These are phyloP conservation scores for Thuidium tamariscinum DNA, from an alignment of 225 moss, liverwort and hornwort species.

Conservation along the genomic window DNA sequence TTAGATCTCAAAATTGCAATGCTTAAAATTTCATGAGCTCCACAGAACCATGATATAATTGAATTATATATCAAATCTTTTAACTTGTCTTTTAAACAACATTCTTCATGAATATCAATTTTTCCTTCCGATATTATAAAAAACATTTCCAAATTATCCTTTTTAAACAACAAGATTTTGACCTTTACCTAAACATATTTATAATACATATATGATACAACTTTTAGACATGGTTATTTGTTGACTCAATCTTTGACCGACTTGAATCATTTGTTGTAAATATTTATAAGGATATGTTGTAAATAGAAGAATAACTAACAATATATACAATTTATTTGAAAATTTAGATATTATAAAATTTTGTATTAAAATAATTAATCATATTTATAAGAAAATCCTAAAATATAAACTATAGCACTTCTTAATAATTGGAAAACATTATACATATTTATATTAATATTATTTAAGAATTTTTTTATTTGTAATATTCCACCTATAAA, in stretches of 20 bases:
- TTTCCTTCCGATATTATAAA: too few relatives aligned
- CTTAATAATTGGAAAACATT: background rate
- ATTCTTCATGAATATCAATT: background rate
- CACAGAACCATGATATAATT: background rate
- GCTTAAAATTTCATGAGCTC: too few relatives aligned
- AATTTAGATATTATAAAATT: too few relatives aligned
- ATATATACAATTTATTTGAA: too few relatives aligned
- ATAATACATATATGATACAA: background rate
- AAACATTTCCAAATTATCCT: background rate
- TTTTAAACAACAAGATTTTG: background rate
- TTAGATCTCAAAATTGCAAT: background rate
- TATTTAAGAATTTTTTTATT: too few relatives aligned
- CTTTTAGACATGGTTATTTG: background rate
- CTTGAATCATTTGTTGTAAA: background rate
- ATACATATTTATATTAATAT: background rate
- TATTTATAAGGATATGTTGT: too few relatives aligned
- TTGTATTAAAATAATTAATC: too few relatives aligned
- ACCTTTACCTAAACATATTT: background rate
- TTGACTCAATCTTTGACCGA: background rate
- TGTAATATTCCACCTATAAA: too few relatives aligned
- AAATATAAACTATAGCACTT: too few relatives aligned
- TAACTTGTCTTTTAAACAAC: background rate
- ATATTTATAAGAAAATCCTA: background rate
- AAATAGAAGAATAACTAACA: accelerated
- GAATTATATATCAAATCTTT: too few relatives aligned